phyloP scores from a whole-genome alignment of 176 grass and related monocot species.

The Avena atlantica region DNA sequence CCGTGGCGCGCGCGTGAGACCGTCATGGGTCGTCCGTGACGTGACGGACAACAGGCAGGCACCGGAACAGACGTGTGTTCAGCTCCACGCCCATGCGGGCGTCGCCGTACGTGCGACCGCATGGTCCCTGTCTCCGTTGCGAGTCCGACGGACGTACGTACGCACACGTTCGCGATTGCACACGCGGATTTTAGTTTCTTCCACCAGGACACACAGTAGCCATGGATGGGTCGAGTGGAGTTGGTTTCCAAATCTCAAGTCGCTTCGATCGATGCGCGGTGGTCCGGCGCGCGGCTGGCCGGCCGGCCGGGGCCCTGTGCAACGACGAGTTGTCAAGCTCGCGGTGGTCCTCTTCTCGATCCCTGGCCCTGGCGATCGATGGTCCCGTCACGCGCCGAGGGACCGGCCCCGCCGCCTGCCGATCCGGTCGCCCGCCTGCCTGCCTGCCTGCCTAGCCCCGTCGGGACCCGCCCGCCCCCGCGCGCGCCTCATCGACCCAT shows the following conservation, averaged over 20 bases:
- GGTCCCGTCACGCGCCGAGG: constrained; percentile 25
- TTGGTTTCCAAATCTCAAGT: background rate
- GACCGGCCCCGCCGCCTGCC: constrained; percentile 4
- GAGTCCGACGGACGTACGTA: no score
- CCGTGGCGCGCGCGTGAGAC: no score
- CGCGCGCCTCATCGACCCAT: background rate
- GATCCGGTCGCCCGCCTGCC: constrained; percentile 22
- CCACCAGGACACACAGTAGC: no score
- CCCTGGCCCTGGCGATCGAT: background rate
- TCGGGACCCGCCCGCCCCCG: background rate
- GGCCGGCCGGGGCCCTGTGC: background rate
- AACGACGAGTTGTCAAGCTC: constrained; percentile 28
- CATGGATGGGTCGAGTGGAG: no score
- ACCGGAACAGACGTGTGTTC: no score
- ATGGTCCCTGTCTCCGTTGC: no score
- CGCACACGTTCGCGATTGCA: no score
- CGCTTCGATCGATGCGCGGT: background rate
- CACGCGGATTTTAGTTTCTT: no score
- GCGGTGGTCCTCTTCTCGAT: constrained; percentile 25
- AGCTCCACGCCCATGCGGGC: no score
- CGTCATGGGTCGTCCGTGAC: no score
- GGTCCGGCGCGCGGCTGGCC: background rate
- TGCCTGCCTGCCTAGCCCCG: background rate
- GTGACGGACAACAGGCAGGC: no score
- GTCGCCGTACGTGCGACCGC: no score